A percentile compares a stretch with the other conserved stretches of the same genome.
Evolutionary conservation across 139 green algal species (phyloP).

Genomic region (Protoeuglena noctilucae): DNA sequence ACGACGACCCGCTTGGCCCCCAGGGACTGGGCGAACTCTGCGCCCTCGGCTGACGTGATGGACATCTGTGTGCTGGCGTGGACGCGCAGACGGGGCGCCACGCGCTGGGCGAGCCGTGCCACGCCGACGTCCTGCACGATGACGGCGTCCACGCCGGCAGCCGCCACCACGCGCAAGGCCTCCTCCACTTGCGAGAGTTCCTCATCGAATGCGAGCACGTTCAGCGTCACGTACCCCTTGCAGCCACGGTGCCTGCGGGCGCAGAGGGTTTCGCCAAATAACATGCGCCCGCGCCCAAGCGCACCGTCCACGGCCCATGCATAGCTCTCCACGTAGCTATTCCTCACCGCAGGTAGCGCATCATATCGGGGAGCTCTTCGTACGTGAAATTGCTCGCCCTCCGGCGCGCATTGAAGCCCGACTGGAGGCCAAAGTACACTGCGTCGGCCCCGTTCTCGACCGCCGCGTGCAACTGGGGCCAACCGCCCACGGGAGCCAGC

Average conservation of each 20-base stretch:
- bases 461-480: constrained; percentile 44
- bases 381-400: constrained; percentile 55
- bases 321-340: too few species aligned
- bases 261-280: too few species aligned
- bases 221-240: constrained; percentile 54
- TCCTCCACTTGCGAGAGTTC: constrained; percentile 44
- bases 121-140: constrained; percentile 69
- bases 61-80: constrained; percentile 59
- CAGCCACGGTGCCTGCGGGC: constrained; percentile 20
- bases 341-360: not conserved
- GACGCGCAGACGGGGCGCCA: constrained; percentile 44
- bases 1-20: constrained; percentile 59
- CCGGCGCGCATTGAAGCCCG: constrained; percentile 29
- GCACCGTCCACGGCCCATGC: too few species aligned
- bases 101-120: constrained; percentile 33
- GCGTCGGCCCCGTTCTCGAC: constrained; percentile 63
- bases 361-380: constrained; percentile 30
- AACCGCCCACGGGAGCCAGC: constrained; percentile 54
- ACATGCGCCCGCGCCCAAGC: too few species aligned
- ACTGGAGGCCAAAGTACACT: constrained; percentile 8
- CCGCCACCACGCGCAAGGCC: constrained; percentile 23
- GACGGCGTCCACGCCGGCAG: constrained; percentile 54
- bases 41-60: constrained; percentile 42
- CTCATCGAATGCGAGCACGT: constrained; percentile 65
- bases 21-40: constrained; percentile 29